Evolutionary conservation across 148 eudicot species (phyloP), one percentile per base, ranked within the genome.

Genomic region (Arctostaphylos glauca): DNA sequence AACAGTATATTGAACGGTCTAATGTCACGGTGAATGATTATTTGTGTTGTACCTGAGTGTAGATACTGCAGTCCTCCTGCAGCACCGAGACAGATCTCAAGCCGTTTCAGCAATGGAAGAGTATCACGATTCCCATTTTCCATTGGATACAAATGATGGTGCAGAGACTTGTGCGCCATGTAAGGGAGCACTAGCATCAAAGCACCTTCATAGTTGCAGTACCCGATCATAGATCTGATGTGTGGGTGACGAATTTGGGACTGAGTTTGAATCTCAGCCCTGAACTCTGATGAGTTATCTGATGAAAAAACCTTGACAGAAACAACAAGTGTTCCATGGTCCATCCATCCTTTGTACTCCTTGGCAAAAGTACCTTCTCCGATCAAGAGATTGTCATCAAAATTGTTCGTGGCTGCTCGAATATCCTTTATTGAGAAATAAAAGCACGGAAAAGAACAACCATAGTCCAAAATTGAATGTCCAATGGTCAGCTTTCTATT

Each of bases 401-500:
- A 80, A 67, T 67, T 25, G 38, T 50, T 49, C 0, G 82, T 80
- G 58, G 75, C 48, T 0, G 59, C 25, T 67, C 4, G 62, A 80
- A 80, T 80, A 23, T 80, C 15, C 6, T n/a, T n/a, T n/a, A n/a
- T n/a, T n/a, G n/a, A n/a, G n/a, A n/a, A n/a, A n/a, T n/a, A n/a
- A n/a, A n/a, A n/a, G n/a, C n/a, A n/a, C n/a, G n/a, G n/a, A n/a
- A n/a, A n/a, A n/a, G n/a, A n/a, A n/a, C n/a, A n/a, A n/a, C n/a
- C n/a, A n/a, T n/a, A n/a, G n/a, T n/a, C n/a, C n/a, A n/a, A n/a
- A n/a, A n/a, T n/a, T n/a, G n/a, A n/a, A n/a, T n/a, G n/a, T n/a
- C n/a, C n/a, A n/a, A n/a, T n/a, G n/a, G n/a, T n/a, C n/a, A n/a
- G 83, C 73, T 80, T 89, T 56, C 87, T 93, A 53, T 88, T 85